A percentile compares a stretch with the other conserved stretches of the same genome.
phyloP scores from a whole-genome alignment of 352 stramenopile species.

The Albugo laibachii region DNA sequence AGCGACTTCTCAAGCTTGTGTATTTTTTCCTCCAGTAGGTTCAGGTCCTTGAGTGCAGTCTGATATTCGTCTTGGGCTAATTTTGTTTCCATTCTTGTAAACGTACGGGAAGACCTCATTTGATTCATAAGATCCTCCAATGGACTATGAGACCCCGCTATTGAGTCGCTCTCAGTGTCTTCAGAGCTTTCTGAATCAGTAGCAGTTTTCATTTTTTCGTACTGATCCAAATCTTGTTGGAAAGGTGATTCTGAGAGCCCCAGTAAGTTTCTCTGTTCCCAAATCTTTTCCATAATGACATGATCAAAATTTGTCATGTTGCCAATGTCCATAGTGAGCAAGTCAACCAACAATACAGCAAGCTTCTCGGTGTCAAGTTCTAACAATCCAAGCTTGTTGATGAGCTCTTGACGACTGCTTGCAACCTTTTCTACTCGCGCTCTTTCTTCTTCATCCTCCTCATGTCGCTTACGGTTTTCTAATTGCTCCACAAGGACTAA shows the following conservation, averaged over 20 bases:
- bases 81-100: slow-evolving; percentile 15
- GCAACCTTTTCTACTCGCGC: slow-evolving; percentile 13
- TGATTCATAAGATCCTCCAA: slow-evolving; percentile 19
- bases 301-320: no score
- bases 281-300: no score
- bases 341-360: slow-evolving; percentile 10
- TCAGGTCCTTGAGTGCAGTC: slow-evolving; percentile 14
- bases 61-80: slow-evolving; percentile 21
- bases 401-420: slow-evolving; percentile 19
- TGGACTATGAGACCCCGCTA: slow-evolving; percentile 24
- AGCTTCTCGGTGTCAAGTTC: slow-evolving; percentile 41
- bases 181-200: no score
- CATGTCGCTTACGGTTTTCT: slow-evolving; percentile 13
- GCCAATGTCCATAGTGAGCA: no score
- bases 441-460: slow-evolving; percentile 28
- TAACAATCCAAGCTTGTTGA: slow-evolving; percentile 31
- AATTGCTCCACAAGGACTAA: slow-evolving; percentile 20
- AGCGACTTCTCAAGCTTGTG: slow-evolving; percentile 11
- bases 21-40: slow-evolving; percentile 3
- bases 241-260: no score
- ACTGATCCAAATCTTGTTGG: no score
- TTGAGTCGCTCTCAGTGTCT: slow-evolving; percentile 13
- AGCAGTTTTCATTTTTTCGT: no score
- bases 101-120: no score
- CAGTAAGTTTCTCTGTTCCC: no score